Conservation (phyloP, 2,329 filamentous ascomycete species). For the Calonectria pseudoturangicola region DNA sequence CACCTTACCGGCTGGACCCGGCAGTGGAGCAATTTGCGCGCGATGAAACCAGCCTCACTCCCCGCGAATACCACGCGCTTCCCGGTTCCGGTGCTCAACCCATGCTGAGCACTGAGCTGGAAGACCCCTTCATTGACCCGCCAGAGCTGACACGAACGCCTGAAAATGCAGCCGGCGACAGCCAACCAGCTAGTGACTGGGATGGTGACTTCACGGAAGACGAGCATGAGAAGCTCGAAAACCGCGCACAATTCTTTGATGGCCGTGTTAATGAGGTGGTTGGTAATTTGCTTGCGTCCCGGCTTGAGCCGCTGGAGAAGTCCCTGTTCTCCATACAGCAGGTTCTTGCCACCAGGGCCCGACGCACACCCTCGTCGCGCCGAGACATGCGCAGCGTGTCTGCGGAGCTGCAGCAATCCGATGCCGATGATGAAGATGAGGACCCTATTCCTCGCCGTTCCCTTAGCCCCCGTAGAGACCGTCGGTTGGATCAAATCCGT, state of each 20-base stretch:
- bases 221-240: conserved; percentile 88
- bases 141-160: conserved; percentile 68
- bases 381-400: conserved; percentile 80
- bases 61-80: conserved; percentile 71
- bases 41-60: conserved; percentile 84
- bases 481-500: conserved; percentile 88
- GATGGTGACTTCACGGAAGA: conserved; percentile 88
- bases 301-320: conserved; percentile 87
- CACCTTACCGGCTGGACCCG: conserved; percentile 72
- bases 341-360: conserved; percentile 76
- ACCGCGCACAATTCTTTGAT: conserved; percentile 91
- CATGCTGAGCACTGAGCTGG: conserved; percentile 73
- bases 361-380: conserved; percentile 72
- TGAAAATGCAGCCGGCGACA: conserved; percentile 71
- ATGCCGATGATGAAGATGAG: conserved; percentile 96
- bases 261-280: conserved; percentile 91
- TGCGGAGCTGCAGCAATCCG: conserved; percentile 84
- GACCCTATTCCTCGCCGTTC: conserved; percentile 79
- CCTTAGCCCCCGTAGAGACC: conserved; percentile 85
- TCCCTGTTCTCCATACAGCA: conserved; percentile 85
- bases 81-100: conserved; percentile 68
- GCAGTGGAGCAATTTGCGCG: conserved; percentile 74
- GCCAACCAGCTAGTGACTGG: conserved; percentile 90
- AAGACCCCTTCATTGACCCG: conserved; percentile 77
- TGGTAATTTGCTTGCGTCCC: conserved; percentile 83